Base-by-base conservation (phyloP, 192 early-diverging fungal species). In the Coemansia sp. region DNA sequence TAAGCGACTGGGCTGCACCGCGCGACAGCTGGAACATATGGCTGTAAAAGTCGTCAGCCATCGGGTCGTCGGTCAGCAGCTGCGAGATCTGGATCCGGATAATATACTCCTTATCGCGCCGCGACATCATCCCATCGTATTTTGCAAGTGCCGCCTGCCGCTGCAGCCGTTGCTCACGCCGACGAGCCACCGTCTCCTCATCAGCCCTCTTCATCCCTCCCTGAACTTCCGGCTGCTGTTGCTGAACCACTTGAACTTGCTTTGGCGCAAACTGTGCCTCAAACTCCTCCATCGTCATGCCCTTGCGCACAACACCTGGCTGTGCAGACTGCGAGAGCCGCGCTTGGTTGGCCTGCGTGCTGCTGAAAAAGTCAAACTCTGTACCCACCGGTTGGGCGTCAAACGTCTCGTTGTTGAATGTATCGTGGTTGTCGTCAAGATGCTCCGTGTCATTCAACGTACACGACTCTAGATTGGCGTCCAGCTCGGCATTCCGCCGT, bases 21-120 rank as follows among this genome's bases (percentile, higher is more conserved):
- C 86, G 86, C 38, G 90, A 84, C 23, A 89, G 84, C 25, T 88
- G 88, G 81, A 89, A 94, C 51, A 97, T 88, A 65, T 96, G 93
- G 74, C 89, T 94, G 76, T 99, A 99, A 68, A 97, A 99, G 64
- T 99, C 97, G 60, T 97, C 96, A 5, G 86, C 82, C 21, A 87
- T 89, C 24, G 97, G 97, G 68, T 97, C 93, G 52, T 93, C 93
- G 3, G 92, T 90, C 3, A 94, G 92, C 31, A 99, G 84, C 76
- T 98, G 94, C 31, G 91, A 88, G 31, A 99, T 87, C 76, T 99
- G 97, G 60, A 98, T 95, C 47, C 89, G 87, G 42, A 94, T 86
- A 72, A 99, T 92, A 36, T 88, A 86, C 56, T 99, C 95, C 82
- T 95, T 98, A 80, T 99, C 96, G 59, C 87, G 85, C 61, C 89